These are phyloP conservation scores for Gastrolobium villosum DNA, from an alignment of 306 rosid species.

Conservation along the genomic window DNA sequence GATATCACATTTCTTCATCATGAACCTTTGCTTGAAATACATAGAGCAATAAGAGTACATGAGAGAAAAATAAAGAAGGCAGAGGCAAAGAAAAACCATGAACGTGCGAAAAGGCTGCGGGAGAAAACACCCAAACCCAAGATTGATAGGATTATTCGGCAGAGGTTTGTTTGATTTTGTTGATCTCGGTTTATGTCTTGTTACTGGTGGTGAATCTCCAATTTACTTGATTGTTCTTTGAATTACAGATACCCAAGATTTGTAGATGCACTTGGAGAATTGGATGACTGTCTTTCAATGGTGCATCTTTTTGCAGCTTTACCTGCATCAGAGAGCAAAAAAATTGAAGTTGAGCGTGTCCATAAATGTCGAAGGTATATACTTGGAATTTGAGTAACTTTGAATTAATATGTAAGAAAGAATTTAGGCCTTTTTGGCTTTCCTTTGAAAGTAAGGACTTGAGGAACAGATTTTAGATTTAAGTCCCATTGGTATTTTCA, in stretches of 20 bases:
- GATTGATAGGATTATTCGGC: constrained; percentile 73
- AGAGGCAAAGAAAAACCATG: constrained; percentile 78
- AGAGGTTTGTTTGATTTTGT: constrained; percentile 66
- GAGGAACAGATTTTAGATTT: background rate
- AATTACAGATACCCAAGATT: constrained; percentile 82
- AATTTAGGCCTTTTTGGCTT: background rate
- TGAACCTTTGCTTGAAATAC: constrained; percentile 82
- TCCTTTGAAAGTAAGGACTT: constrained; percentile 10
- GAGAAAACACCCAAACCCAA: constrained; percentile 66
- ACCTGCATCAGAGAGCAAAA: constrained; percentile 77
- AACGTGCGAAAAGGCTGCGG: constrained; percentile 71
- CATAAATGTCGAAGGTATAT: constrained; percentile 83
- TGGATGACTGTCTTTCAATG: constrained; percentile 93
- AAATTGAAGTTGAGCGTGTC: constrained; percentile 73
- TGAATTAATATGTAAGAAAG: background rate
- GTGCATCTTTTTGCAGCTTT: constrained; percentile 94
- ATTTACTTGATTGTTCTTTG: constrained; percentile 26
- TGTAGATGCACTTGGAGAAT: constrained; percentile 89
- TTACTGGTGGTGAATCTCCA: constrained; percentile 15
- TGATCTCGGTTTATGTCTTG: background rate
- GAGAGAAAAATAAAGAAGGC: constrained; percentile 92
- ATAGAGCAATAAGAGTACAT: constrained; percentile 71
- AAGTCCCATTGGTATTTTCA: background rate
- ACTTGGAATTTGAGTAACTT: background rate
- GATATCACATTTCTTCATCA: constrained; percentile 89